Evolutionary conservation across 192 early-diverging fungal species (phyloP), one percentile per base, ranked within the genome.

Genomic region (Linnemannia zychae): DNA sequence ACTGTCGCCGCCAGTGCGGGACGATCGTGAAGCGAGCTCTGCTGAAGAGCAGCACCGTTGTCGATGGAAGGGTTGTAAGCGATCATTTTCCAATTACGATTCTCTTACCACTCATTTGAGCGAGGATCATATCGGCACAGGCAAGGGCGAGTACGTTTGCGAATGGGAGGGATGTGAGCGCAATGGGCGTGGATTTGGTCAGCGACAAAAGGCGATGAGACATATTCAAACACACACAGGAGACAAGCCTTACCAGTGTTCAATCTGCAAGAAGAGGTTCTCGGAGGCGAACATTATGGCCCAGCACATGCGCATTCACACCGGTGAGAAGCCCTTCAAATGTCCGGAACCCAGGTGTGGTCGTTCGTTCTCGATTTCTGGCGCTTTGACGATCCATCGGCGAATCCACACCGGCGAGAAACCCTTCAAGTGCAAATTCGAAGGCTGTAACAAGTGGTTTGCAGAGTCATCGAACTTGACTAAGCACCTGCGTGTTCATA

Each of bases 211-310:
- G 73, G 89, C 92, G 38, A 91, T 95, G 90, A 84, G 96, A 37
- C 97, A 98, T 83, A 94, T 97, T 28, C 96, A 96, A 75, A 96
- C 95, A 40, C 94, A 95, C 76, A 92, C 94, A 17, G 91, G 92
- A 5, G 92, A 92, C 65, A 90, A 88, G 47, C 92, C 92, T 20
- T 92, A 89, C 49, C 65, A 73, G 18, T 92, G 92, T 24, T 88
- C 88, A 49, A 70, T 82, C 60, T 92, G 92, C 76, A 80, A 77
- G 20, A 92, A 90, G 70, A 88, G 94, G 18, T 98, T 98, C 80
- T 94, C 94, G 44, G 96, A 97, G 84, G 87, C 91, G 5, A 92
- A 92, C 71, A 93, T 94, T 69, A 94, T 97, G 95, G 91, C 92
- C 67, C 92, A 94, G 74, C 95, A 95, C 71, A 91, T 93, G 90